Base-by-base conservation (phyloP, 1,139 yeast species). In the Scheffersomyces insectosa region DNA sequence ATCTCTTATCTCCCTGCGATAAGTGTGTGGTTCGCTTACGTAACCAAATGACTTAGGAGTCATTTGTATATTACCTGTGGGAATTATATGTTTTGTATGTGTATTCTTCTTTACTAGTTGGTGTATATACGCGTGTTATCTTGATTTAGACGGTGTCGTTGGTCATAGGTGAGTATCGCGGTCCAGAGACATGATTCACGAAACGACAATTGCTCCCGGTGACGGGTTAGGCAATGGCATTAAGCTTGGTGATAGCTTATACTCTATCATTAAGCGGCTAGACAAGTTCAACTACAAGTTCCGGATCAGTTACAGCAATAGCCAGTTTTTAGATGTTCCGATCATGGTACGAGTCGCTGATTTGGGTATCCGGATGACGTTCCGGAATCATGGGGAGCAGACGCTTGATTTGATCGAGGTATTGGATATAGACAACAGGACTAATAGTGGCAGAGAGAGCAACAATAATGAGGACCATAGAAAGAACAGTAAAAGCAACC, bases 401-500 rank as follows among this genome's bases (percentile, higher is more conserved):
- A 53, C 56, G 13, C 62, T 82, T 36, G 51, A 70, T 7, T 54
- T 79, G 36, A 79, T 82, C 40, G 83, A 81, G 48, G 54, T 79
- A 1, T 49, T 68, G 27, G 59, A 62, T 33, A 61, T 72, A 36
- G 56, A 56, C 28, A 44, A 43, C 30, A 37, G 27, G 20, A 11
- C 34, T 20, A 33, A 36, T 36, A 28, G 16, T 27, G 10, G 28
- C 25, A 9, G 35, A 37, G 12, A 38, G 33, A 39, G 46, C 13
- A 20, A 20, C 25, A 20, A 62, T 33, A 61, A 72, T 36, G 56
- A 56, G 28, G 43, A 43, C 30, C 38, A 20, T 16, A 11, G 31
- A 28, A 33, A 36, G 36, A 27, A n/a, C 31, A n/a, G 28, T 28
- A 9, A 34, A 37, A 13, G 37, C 34, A 39, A 44, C 13, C 41